Evolutionary conservation across 176 grass and related monocot species (phyloP).

Genomic region (Oryza brachyantha): DNA sequence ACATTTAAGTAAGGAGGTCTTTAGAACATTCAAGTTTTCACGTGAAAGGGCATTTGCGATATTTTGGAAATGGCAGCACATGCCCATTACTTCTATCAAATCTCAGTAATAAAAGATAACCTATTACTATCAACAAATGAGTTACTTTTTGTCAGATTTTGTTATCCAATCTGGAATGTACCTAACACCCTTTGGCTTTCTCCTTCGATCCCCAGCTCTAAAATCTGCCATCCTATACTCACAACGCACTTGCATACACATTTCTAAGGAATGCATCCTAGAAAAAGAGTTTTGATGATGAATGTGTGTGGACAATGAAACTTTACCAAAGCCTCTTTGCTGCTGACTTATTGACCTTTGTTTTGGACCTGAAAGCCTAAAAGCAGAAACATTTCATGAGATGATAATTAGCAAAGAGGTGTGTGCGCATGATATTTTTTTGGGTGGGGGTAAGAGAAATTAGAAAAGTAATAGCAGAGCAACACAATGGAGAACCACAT

Average conservation of each 20-base stretch:
- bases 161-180: conserved; percentile 29
- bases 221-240: conserved; percentile 99
- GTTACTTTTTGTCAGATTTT: conserved; percentile 5
- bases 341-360: conserved; percentile 64
- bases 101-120: background rate
- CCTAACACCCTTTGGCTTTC: conserved; percentile 91
- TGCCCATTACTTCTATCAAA: background rate
- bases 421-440: too few relatives aligned
- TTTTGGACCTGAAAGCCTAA: conserved; percentile 70
- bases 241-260: conserved; percentile 74
- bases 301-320: conserved; percentile 3
- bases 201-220: conserved; percentile 88
- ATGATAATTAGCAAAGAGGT: background rate
- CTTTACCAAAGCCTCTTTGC: conserved; percentile 70
- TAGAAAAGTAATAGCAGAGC: background rate
- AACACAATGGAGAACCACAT: background rate
- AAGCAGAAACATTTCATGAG: background rate
- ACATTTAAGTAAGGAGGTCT: background rate
- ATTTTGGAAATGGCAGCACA: background rate
- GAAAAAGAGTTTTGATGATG: background rate
- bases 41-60: background rate
- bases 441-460: background rate
- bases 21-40: background rate
- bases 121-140: background rate
- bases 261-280: conserved; percentile 33